Evolutionary conservation across 306 rosid genomes (phyloP).

Genomic region (Rosa multiflora): DNA sequence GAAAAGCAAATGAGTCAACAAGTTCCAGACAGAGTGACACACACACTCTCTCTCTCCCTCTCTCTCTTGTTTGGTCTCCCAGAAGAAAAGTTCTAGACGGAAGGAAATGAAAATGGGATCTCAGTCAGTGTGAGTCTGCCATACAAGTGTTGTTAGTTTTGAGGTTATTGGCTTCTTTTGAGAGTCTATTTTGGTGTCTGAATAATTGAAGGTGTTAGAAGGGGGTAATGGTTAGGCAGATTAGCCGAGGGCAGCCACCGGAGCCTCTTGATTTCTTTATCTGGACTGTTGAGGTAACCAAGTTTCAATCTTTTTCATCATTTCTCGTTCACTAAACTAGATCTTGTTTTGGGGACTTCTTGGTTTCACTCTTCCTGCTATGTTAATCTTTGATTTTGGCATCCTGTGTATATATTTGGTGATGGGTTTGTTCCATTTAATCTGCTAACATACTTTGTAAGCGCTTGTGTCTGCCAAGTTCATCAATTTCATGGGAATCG

Average conservation of each 20-base stretch:
- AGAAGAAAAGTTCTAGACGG: no score
- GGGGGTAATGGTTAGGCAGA: constrained; percentile 54
- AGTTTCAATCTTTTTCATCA: constrained; percentile 4
- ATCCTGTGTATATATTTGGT: no score
- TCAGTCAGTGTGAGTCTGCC: background rate
- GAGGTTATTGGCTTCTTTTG: background rate
- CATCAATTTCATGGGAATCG: background rate
- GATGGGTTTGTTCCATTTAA: background rate
- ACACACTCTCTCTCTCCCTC: no score
- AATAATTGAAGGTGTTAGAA: background rate
- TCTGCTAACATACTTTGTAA: background rate
- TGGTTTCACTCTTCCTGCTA: background rate
- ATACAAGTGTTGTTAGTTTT: background rate
- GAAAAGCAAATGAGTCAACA: constrained; percentile 16
- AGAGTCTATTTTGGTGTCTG: background rate
- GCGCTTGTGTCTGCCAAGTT: background rate
- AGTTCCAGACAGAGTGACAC: no score
- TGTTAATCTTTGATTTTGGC: background rate
- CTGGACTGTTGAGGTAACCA: constrained; percentile 94
- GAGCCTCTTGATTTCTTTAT: constrained; percentile 99
- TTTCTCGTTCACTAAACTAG: background rate
- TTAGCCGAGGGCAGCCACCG: constrained; percentile 76
- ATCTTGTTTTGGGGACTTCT: constrained; percentile 10
- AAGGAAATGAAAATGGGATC: no score
- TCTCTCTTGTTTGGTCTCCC: no score